Percentiles rank a stretch among this genome's conserved stretches.
phyloP scores from a whole-genome alignment of 331 rosid genomes.

The Telfairia occidentalis region DNA sequence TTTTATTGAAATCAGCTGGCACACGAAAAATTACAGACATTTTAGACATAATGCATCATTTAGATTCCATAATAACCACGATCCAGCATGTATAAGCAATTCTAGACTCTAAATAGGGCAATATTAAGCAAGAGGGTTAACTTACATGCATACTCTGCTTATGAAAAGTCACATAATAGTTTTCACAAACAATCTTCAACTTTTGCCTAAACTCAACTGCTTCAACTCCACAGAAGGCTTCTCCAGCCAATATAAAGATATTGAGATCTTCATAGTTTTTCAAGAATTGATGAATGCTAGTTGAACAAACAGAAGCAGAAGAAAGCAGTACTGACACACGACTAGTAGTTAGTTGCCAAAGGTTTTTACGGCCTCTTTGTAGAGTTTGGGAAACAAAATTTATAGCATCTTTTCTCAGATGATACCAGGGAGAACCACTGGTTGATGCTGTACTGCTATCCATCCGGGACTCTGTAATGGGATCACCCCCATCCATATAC shows the following conservation, averaged over 20 bases:
- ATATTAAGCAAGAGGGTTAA: conserved; percentile 14
- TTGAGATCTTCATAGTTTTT: conserved; percentile 88
- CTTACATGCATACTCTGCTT: conserved; percentile 91
- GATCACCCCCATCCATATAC: conserved; percentile 22
- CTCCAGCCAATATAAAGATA: conserved; percentile 86
- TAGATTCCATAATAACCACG: neutral
- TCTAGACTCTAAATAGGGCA: neutral
- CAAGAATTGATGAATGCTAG: conserved; percentile 92
- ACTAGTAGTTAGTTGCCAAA: conserved; percentile 93
- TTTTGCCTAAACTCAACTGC: conserved; percentile 94
- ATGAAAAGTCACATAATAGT: conserved; percentile 77
- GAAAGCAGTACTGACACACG: conserved; percentile 93
- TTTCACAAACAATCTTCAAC: conserved; percentile 87
- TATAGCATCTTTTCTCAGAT: conserved; percentile 81
- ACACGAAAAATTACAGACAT: neutral
- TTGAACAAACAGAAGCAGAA: conserved; percentile 63
- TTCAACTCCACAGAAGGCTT: conserved; percentile 93
- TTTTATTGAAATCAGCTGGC: neutral
- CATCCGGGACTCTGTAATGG: conserved; percentile 32
- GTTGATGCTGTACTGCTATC: conserved; percentile 51
- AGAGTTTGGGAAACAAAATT: conserved; percentile 77
- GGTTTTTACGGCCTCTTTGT: conserved; percentile 82
- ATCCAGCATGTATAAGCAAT: neutral
- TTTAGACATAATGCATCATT: neutral
- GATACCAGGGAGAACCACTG: conserved; percentile 92